Evolutionary conservation across 139 green algal genomes (phyloP), one percentile per base, ranked within the genome.

Genomic region (Trebouxia sp.): DNA sequence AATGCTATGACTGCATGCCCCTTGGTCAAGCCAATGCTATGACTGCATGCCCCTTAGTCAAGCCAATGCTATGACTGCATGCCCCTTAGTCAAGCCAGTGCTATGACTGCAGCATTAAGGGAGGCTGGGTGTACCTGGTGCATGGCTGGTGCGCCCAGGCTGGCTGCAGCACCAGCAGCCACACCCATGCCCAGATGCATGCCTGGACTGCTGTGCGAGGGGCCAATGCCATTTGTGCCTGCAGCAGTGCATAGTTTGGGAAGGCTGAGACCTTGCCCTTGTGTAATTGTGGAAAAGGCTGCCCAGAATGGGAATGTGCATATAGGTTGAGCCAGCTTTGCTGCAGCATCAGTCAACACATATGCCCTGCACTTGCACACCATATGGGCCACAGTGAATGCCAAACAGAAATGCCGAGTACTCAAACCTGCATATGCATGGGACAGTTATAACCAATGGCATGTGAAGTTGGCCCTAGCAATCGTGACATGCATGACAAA

Each of bases 101-200:
- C 50, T 22, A 58, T 17, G 20, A 58, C 50, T 17, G 20, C 50
- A 28, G 50, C 50, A 58, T 17, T 17, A 17, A 28, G 50, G 20
- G 1, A 4, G 12, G n/a, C 6, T 26, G 9, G 12, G 0, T 28
- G 12, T 50, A 47, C 37, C 67, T 76, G 67, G 22, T 77, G 69
- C 69, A 77, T 41, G 41, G 7, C 41, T 24, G 50, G 50, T 17
- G 41, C 43, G 26, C 41, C 35, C 22, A 76, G 20, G 24, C 66
- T 32, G 14, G 66, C 66, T 53, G 66, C 66, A 37, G 69, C 69
- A 51, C 69, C 69, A 55, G 69, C 69, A n/a, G 69, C 69, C 38
- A 77, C 22, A 4, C 69, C 69, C 69, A 77, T 55, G 8, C 69
- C 69, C 41, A 77, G 41, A 5, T 56, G 43, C 38, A 53, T 51